phyloP scores from a whole-genome alignment of 2,329 filamentous ascomycete genomes.

The Apiospora rasikravindrae region DNA sequence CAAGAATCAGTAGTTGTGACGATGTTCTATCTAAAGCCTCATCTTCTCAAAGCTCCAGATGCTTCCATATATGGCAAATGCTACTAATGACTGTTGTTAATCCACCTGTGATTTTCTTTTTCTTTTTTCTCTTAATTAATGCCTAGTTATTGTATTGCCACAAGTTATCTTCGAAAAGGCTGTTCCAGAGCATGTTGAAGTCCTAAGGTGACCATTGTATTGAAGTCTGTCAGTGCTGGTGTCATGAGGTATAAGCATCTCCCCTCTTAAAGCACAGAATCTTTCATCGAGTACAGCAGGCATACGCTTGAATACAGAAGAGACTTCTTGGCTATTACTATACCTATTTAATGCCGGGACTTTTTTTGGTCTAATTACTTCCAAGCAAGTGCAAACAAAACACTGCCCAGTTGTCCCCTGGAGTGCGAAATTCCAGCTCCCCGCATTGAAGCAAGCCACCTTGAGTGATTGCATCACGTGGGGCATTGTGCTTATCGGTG shows the following conservation, averaged over 20 bases:
- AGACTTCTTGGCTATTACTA: background rate
- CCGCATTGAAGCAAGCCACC: background rate
- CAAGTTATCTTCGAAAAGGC: too few relatives aligned
- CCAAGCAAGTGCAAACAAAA: background rate
- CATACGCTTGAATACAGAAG: background rate
- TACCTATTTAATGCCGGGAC: background rate
- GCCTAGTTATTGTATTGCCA: too few relatives aligned
- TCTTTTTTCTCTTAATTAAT: too few relatives aligned
- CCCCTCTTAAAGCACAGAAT: background rate
- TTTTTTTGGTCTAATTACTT: background rate
- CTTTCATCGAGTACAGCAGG: background rate
- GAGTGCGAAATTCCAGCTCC: background rate
- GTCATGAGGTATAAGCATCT: too few relatives aligned
- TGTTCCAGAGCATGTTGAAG: too few relatives aligned
- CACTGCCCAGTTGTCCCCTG: background rate
- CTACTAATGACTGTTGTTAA: too few relatives aligned
- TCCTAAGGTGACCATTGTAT: too few relatives aligned
- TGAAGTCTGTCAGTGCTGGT: too few relatives aligned
- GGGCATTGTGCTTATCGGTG: slow-evolving; percentile 15
- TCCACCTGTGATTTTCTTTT: too few relatives aligned
- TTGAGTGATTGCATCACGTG: slow-evolving; percentile 14
- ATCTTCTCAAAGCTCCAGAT: background rate
- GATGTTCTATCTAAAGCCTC: background rate
- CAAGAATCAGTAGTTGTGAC: background rate
- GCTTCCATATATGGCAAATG: too few relatives aligned